Evolutionary conservation across 352 stramenopile species (phyloP), one percentile per base, ranked within the genome.

Genomic region (Globisporangium apiculatum): DNA sequence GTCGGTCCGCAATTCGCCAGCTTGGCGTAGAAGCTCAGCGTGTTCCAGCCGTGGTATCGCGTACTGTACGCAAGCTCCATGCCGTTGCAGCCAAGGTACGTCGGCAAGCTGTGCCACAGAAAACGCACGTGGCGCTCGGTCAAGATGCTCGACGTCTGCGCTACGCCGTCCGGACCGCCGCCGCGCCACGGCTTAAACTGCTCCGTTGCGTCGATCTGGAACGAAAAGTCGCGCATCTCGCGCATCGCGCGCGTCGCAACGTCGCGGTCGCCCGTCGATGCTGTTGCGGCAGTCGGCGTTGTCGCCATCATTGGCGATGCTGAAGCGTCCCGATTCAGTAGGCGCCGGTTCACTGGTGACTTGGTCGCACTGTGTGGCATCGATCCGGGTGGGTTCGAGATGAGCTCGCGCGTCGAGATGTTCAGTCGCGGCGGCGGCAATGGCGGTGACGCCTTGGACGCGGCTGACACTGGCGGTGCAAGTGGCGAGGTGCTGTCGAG

Each of bases 61-160:
- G 77, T 89, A 42, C 70, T 75, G 57, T 77, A 91, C 36, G 70
- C 67, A 38, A 91, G 67, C 60, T 88, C 75, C 78, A 87, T 84
- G 55, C 86, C 68, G 55, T 87, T 87, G 62, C 75, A 87, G 31
- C 68, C 75, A 49, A 91, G 48, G 45, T 85, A 87, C 17, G 64
- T 67, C 1, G 82, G 82, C 15, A 91, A 53, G 17, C 84, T 69
- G 8, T 75, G 76, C 70, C 70, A 80, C 3, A 91, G 48, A 36
- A 87, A 87, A 7, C 75, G 76, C 55, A 91, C 78, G 59, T 91
- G 82, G 38, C 73, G 73, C 47, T 85, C 70, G 0, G 81, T 91
- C 43, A 91, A 47, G 24, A 91, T 76, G 2, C 66, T 69, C 2
- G 82, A 91, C 7, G 65, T 64, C 15, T 80, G 69, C 4, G 67